Percentiles rank a stretch among this genome's conserved stretches.
Evolutionary conservation across 345 rosid species (phyloP).

Genomic region (Boechera stricta): DNA sequence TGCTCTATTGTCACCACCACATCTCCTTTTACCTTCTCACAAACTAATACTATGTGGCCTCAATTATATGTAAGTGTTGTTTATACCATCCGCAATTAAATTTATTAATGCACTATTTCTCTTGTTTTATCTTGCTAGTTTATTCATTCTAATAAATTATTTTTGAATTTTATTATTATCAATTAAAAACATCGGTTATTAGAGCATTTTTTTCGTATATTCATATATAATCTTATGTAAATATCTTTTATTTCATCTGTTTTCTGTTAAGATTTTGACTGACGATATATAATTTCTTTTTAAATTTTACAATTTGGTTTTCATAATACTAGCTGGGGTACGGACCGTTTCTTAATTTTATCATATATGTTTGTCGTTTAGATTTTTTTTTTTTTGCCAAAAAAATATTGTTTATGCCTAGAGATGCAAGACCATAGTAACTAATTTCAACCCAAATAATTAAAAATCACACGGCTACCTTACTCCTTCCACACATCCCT

Average conservation of each 20-base stretch:
- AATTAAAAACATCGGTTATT: neutral
- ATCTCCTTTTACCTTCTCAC: conserved; percentile 45
- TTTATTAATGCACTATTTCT: neutral
- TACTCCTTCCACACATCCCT: conserved; percentile 48
- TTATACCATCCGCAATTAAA: conserved; percentile 16
- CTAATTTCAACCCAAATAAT: neutral
- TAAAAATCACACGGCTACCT: conserved; percentile 29
- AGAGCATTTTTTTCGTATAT: neutral
- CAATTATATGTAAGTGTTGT: conserved; percentile 14
- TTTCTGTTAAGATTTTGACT: too few species aligned
- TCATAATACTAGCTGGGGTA: neutral
- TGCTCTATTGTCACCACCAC: conserved; percentile 46
- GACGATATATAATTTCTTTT: too few species aligned
- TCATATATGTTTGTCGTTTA: neutral
- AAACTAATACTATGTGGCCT: conserved; percentile 41
- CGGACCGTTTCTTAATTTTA: neutral
- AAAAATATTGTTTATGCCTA: conserved; percentile 1
- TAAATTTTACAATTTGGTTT: neutral
- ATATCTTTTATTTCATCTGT: neutral
- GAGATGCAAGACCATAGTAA: neutral
- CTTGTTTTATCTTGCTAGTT: neutral
- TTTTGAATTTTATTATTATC: neutral
- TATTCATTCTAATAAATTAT: too few species aligned
- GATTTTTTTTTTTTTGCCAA: neutral
- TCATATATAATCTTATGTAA: neutral